Evolutionary conservation across 2,329 filamentous ascomycete species (phyloP).

Genomic region (Microsporum audouinii): DNA sequence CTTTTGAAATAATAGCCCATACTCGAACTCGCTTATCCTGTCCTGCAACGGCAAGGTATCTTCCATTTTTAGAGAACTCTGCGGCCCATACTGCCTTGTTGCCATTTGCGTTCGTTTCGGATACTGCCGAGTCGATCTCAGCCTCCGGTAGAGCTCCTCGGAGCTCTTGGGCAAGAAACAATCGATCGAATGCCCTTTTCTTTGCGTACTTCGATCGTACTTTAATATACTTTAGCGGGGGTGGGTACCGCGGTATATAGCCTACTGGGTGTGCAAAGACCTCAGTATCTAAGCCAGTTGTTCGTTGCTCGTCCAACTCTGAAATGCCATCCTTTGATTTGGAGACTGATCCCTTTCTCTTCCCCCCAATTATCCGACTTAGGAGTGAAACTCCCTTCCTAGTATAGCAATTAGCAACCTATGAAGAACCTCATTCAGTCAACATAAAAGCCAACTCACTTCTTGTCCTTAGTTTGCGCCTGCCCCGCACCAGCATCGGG

Average conservation of each 20-base stretch:
- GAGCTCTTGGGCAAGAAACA: slow-evolving; percentile 91
- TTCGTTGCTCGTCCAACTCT: slow-evolving; percentile 57
- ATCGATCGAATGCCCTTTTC: slow-evolving; percentile 64
- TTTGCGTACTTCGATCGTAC: slow-evolving; percentile 73
- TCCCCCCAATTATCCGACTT: slow-evolving; percentile 65
- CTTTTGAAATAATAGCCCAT: slow-evolving; percentile 75
- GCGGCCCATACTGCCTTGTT: slow-evolving; percentile 74
- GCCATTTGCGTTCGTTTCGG: slow-evolving; percentile 22
- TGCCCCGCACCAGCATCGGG: slow-evolving; percentile 13
- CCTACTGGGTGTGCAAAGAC: slow-evolving; percentile 70
- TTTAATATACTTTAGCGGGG: slow-evolving; percentile 82
- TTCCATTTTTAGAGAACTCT: slow-evolving; percentile 86
- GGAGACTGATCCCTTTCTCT: slow-evolving; percentile 53
- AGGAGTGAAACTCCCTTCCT: slow-evolving; percentile 87
- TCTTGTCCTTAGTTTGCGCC: slow-evolving; percentile 48
- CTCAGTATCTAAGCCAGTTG: slow-evolving; percentile 70
- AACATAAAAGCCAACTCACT: slow-evolving; percentile 38
- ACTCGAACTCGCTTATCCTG: slow-evolving; percentile 76
- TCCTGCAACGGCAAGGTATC: slow-evolving; percentile 81
- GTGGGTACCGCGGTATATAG: slow-evolving; percentile 76
- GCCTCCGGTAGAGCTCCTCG: slow-evolving; percentile 35
- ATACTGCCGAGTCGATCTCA: slow-evolving; percentile 20
- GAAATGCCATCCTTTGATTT: slow-evolving; percentile 51
- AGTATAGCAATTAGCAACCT: slow-evolving; percentile 4
- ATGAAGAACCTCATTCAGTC: not conserved